Evolutionary conservation across 2,329 filamentous ascomycete species (phyloP), one percentile per base, ranked within the genome.

Genomic region (Diaporthe humulicola): DNA sequence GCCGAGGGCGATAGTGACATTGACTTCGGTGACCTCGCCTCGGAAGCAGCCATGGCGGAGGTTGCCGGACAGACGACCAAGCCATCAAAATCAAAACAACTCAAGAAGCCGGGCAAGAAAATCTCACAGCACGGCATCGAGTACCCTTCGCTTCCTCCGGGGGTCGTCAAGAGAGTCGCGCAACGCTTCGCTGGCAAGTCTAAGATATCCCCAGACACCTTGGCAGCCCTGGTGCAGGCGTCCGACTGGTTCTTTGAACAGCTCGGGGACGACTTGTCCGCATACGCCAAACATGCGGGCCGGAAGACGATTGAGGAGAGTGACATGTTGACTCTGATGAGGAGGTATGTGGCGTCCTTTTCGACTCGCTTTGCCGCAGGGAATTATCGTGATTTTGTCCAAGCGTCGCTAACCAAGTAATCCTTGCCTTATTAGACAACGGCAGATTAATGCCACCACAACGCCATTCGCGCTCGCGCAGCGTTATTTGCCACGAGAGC

Each of bases 181-280:
- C 92, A 92, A 45, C 93, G 90, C 1, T 94, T 95, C 79, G 89
- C 93, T 28, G 91, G 92, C 78, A 90, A 90, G 5, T 90, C 92
- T 58, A 94, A 93, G 77, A 90, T 98, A 61, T 91, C 89, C 74
- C 91, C 93, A 60, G 94, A 97, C 70, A 92, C 94, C 2, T 85
- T 98, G 50, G 89, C 90, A 40, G 93, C 93, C 6, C 91, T 98
- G 71, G 92, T 93, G 79, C 93, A 95, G 81, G 94, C 95, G 0
- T 94, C 94, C 3, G 94, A 97, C 76, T 97, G 95, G 93, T 98
- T 95, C 83, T 98, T 98, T 82, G 95, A 97, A 84, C 95, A 98
- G 83, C 86, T 94, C 3, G 92, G 94, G 64, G 93, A 95, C 75
- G 95, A 98, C 81, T 85, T 98, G 72, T 90, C 90, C 17, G 93